Base-by-base conservation (phyloP, 139 green algal species). In the Deuterostichococcus epilithicus region DNA sequence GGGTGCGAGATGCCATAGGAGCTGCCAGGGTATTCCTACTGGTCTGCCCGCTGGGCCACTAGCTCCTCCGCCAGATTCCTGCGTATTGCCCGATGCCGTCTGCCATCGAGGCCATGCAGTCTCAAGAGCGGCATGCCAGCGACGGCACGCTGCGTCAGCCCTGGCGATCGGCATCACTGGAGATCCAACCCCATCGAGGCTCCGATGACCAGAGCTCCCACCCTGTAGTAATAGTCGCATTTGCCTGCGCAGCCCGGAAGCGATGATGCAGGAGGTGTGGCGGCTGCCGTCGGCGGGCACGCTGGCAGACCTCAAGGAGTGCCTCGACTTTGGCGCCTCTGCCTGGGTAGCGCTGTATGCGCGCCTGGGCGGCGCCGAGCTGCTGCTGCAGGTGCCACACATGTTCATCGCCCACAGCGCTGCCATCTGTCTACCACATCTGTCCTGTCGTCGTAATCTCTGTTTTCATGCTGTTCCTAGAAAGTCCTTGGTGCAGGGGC, bases 201-300 rank as follows among this genome's bases (percentile, higher is more conserved):
- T 5, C 2, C 52, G 1, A 60, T 35, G 10, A 35, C 47, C 20
- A 18, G 18, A 60, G 73, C 23, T 1, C 70, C 38, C 22, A 35
- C 38, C 10, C 28, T 44, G 3, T 28, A 8, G 15, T 26, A 66
- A 26, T 26, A 26, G 2, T 3, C 25, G 28, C 58, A 23, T 72
- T 34, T 3, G 22, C 74, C 3, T 26, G 4, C 73, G 77, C 81
- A 85, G 81, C 39, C 82, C 82, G 0, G 75, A 86, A 32, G 70
- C 45, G 10, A 84, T 86, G 82, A 76, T 86, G 8, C 34, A 38
- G 8, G 78, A 82, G 72, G 75, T 86, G 44, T 76, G 77, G 72
- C 66, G 76, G 26, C 84, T 78, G 73, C 82, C 82, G 1, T 75
- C 72, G 15, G 52, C 30, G 5, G 37, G 52, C 26, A 77, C 78